phyloP scores from a whole-genome alignment of 495 filamentous ascomycete genomes.

The Talaromyces proteolyticus region DNA sequence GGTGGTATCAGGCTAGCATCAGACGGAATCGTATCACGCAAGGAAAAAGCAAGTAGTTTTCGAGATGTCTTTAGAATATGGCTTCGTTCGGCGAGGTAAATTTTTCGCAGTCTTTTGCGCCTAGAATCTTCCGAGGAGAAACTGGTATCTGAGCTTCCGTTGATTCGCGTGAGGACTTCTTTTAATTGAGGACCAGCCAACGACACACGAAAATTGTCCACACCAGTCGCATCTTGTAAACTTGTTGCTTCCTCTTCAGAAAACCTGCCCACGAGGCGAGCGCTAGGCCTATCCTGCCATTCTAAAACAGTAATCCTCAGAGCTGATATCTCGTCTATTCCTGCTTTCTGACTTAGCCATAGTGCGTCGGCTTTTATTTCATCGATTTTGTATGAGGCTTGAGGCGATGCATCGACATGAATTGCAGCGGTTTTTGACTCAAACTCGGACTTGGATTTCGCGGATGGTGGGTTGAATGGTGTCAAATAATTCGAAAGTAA shows the following conservation, averaged over 20 bases:
- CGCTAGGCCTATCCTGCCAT: constrained; percentile 67
- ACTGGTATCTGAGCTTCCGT: constrained; percentile 37
- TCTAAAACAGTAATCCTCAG: constrained; percentile 77
- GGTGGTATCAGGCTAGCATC: constrained; percentile 3
- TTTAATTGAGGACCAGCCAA: constrained; percentile 37
- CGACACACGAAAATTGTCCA: constrained; percentile 47
- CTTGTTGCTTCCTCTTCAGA: constrained; percentile 64
- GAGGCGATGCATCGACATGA: constrained; percentile 65
- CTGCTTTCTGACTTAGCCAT: constrained; percentile 73
- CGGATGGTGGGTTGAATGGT: constrained; percentile 53
- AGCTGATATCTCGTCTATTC: constrained; percentile 76
- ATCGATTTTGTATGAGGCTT: constrained; percentile 65
- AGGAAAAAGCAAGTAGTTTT: constrained; percentile 35
- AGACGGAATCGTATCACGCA: constrained; percentile 15
- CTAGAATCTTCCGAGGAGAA: constrained; percentile 54
- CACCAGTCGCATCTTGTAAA: constrained; percentile 58
- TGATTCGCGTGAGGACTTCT: constrained; percentile 24
- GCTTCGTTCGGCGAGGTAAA: constrained; percentile 64
- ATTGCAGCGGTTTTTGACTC: constrained; percentile 89
- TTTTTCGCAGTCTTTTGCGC: constrained; percentile 54
- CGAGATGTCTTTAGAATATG: constrained; percentile 37
- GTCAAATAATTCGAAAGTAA: constrained; percentile 59
- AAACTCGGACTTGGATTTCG: constrained; percentile 64
- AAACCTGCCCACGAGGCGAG: constrained; percentile 58
- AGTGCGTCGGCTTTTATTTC: constrained; percentile 79